A percentile compares a stretch with the other conserved stretches of the same genome.
Evolutionary conservation across 106 monocot genomes (phyloP).

Genomic region (Vanilla planifolia): DNA sequence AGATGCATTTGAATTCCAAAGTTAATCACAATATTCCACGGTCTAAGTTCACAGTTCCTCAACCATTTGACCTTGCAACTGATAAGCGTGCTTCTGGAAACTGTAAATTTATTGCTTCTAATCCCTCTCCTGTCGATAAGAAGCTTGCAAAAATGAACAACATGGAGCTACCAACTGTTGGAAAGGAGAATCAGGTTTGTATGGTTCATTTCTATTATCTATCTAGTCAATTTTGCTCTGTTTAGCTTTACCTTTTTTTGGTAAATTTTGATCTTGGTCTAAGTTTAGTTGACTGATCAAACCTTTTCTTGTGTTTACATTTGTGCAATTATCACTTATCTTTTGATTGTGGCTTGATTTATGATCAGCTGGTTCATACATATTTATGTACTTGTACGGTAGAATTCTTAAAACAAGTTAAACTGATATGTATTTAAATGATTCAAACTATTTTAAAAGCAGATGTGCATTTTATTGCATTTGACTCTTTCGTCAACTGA

Average conservation of each 20-base stretch:
- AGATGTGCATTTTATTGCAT: no score
- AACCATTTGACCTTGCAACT: constrained; percentile 7
- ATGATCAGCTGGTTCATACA: no score
- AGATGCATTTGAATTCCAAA: background rate
- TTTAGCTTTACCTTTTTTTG: background rate
- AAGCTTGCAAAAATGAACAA: background rate
- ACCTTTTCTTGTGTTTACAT: background rate
- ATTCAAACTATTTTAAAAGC: no score
- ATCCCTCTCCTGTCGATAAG: background rate
- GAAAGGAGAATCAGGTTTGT: constrained; percentile 9
- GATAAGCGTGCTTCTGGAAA: constrained; percentile 3
- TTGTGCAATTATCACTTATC: background rate
- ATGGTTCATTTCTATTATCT: background rate
- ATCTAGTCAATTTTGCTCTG: background rate
- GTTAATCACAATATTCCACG: background rate
- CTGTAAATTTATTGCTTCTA: background rate
- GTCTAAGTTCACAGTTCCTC: constrained; percentile 4
- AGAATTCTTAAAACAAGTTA: no score
- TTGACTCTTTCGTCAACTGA: no score
- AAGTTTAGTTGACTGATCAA: background rate
- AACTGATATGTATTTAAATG: no score
- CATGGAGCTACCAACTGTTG: background rate
- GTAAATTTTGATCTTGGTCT: background rate
- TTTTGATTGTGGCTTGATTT: background rate
- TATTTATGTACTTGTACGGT: no score